Percentiles rank a stretch among this genome's conserved stretches.
These are phyloP conservation scores for Talaromyces sp. DNA, from an alignment of 2,329 filamentous ascomycete genomes.

Conservation along the genomic window DNA sequence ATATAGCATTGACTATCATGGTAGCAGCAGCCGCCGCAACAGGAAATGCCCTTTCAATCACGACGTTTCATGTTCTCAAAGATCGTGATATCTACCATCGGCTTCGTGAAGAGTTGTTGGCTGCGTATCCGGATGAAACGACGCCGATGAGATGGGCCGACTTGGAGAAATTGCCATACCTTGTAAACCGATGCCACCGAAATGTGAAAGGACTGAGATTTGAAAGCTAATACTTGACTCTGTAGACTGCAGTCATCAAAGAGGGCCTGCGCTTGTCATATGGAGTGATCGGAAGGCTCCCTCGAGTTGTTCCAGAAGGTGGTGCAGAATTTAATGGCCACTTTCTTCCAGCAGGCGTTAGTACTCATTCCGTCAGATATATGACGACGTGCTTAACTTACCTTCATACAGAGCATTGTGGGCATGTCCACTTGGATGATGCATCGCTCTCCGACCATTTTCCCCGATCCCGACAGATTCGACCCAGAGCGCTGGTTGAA, in stretches of 20 bases:
- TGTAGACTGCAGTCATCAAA: neutral
- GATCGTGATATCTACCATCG: neutral
- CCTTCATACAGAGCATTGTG: neutral
- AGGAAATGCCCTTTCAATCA: neutral
- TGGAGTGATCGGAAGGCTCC: neutral
- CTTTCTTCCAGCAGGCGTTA: neutral
- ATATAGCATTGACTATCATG: neutral
- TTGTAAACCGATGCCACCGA: neutral
- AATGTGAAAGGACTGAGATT: neutral
- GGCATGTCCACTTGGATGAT: neutral
- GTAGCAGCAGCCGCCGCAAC: neutral
- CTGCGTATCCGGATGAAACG: neutral
- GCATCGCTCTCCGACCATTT: neutral
- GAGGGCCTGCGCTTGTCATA: neutral
- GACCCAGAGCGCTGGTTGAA: neutral
- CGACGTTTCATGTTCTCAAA: neutral
- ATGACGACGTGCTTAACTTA: neutral
- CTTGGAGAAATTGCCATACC: neutral
- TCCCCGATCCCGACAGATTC: neutral
- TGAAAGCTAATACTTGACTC: neutral
- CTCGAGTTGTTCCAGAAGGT: neutral
- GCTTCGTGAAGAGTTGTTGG: neutral
- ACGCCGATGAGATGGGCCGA: neutral
- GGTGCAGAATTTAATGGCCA: neutral
- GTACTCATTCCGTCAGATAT: neutral